Evolutionary conservation across 768 basidiomycete genomes (phyloP).

Genomic region (Suillus subluteus): DNA sequence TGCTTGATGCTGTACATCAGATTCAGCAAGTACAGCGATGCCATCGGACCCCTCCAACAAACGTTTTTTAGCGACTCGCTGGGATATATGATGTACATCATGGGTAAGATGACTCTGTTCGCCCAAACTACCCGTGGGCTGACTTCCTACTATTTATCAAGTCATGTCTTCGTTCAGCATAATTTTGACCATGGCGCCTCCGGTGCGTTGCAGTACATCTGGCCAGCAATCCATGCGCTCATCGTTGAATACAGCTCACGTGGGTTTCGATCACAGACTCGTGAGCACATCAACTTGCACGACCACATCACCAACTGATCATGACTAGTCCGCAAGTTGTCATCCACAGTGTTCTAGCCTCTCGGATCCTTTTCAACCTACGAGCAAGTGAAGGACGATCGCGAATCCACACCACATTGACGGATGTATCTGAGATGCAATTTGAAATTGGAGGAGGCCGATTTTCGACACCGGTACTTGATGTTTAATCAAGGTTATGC

Average conservation of each 20-base stretch:
- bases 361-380: neutral
- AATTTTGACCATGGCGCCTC: neutral
- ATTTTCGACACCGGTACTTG: neutral
- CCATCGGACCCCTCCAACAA: neutral
- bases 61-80: neutral
- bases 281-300: neutral
- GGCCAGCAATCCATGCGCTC: neutral
- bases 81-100: neutral
- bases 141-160: neutral
- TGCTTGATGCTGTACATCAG: constrained; percentile 1
- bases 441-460: neutral
- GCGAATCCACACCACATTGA: neutral
- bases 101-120: neutral
- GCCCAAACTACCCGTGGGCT: neutral
- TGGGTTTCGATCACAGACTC: neutral
- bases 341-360: neutral
- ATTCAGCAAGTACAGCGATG: neutral
- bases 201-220: neutral
- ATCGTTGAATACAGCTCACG: neutral
- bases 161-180: neutral
- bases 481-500: no score
- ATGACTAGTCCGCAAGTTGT: neutral
- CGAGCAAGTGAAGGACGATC: neutral
- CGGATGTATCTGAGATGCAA: neutral
- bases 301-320: neutral